Evolutionary conservation across 2,329 filamentous ascomycete species (phyloP), one percentile per base, ranked within the genome.

Genomic region (Clarireedia monteithiana): DNA sequence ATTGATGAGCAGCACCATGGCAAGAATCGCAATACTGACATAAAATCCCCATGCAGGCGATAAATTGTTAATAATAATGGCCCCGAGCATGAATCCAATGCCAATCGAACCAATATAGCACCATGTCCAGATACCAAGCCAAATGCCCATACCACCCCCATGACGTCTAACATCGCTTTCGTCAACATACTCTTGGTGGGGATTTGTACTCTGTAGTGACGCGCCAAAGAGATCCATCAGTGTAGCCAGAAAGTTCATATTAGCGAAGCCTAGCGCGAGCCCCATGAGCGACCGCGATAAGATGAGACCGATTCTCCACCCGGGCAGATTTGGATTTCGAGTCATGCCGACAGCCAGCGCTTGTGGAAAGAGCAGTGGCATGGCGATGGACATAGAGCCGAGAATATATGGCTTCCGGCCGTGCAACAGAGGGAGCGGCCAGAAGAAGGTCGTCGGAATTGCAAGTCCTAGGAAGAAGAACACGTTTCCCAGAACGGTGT

Each of bases 341-440:
- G 74, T 77, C 7, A 71, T 68, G 46, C 78, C 77, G 7, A 89
- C 78, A 2, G 83, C 77, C 40, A 91, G 72, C 1, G 87, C 88
- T 67, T 92, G 88, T 0, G 87, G 87, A 56, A 91, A 88, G 38
- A 91, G 77, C 0, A 91, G 74, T 3, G 87, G 86, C 72, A 91
- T 79, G 5, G 87, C 81, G 34, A 90, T 66, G 2, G 82, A 79
- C 52, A 91, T 76, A 20, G 86, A 80, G 30, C 81, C 76, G 39
- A 91, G 73, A n/a, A 86, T 83, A 65, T 91, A 91, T 1, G 86
- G 85, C 66, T 90, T 90, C 10, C 88, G 79, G 3, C 88, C 88
- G 67, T 91, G 87, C 1, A 91, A 76, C 6, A 89, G 74, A 6
- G 87, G 85, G 5, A 91, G 71, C 3, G 88, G 86, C 88, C 88